phyloP scores from a whole-genome alignment of 352 stramenopile genomes.

The Albugo laibachii region DNA sequence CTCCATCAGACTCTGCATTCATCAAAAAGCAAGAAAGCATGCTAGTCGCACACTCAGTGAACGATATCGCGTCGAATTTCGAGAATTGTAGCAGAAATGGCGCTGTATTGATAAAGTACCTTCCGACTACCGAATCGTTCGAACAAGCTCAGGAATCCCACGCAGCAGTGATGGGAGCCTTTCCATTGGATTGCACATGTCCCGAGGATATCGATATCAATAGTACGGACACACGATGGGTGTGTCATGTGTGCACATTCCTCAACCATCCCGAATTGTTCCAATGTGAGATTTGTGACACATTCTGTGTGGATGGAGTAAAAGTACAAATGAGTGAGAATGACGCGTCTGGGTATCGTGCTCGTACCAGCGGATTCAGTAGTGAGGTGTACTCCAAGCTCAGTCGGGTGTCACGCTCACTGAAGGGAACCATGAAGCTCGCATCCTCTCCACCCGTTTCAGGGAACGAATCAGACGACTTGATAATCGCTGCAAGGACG shows the following conservation, averaged over 20 bases:
- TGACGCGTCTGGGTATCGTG: background rate
- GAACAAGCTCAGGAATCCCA: background rate
- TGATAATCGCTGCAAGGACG: slow-evolving; percentile 12
- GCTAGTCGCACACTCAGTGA: too few relatives aligned
- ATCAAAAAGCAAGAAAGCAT: too few relatives aligned
- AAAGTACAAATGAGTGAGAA: background rate
- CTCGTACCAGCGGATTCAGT: background rate
- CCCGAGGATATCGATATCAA: background rate
- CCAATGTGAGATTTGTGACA: slow-evolving; percentile 11
- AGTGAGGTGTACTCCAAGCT: background rate
- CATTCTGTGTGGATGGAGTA: background rate
- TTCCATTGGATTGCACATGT: too few relatives aligned
- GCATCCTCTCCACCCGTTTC: background rate
- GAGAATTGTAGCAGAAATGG: too few relatives aligned
- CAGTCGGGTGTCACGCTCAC: background rate
- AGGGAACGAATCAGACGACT: slow-evolving; percentile 16
- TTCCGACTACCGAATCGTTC: background rate
- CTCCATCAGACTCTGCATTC: too few relatives aligned
- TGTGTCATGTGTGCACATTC: slow-evolving; percentile 61
- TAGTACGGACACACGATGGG: slow-evolving; percentile 14
- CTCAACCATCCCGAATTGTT: slow-evolving; percentile 43
- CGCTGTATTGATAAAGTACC: background rate
- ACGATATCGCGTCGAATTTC: too few relatives aligned
- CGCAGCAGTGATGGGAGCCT: background rate
- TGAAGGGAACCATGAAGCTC: background rate